Evolutionary conservation across 768 basidiomycete genomes (phyloP), one percentile per base, ranked within the genome.

Genomic region (Hericium alpestre): DNA sequence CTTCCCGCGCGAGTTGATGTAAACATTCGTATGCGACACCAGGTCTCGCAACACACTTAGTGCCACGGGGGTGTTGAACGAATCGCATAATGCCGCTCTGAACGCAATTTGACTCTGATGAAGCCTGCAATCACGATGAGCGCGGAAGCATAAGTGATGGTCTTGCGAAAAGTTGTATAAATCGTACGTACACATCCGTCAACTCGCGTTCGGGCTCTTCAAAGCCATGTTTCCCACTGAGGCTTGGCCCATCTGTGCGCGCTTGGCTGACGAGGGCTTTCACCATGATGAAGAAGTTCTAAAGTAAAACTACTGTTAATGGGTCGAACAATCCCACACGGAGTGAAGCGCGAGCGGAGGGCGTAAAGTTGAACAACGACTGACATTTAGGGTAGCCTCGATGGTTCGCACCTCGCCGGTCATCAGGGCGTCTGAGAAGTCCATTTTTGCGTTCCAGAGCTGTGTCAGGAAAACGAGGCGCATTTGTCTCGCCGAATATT

Each of bases 241-340:
- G 78, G 38, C 69, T 68, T 22, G 73, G 72, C 16, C 72, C 75
- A 27, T 79, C 76, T 9, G 72, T 76, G 51, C 72, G 73, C 23
- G 75, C 70, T 62, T 84, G 87, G 61, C 72, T 77, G 20, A 90
- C 68, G 39, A 96, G 77, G 8, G 96, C 94, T 67, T 87, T 95
- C 53, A 86, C 84, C 37, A 78, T 83, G 4, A 83, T 82, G 72
- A 99, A 99, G 73, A 99, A 97, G 70, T 99, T 98, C 94, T 97
- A 13, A 49, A 47, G 53, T 20, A 37, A 27, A 53, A 16, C 58
- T 47, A 41, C 37, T 13, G 46, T 22, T 50, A n/a, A 56, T 25
- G 25, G 18, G 40, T 3, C 27, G 53, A 48, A 16, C 39, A 32
- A 38, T 23, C 49, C 25, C 49, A 51, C 49, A 51, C 18, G 16